phyloP scores from a whole-genome alignment of 257 asterid species.

The Osmanthus fragrans region DNA sequence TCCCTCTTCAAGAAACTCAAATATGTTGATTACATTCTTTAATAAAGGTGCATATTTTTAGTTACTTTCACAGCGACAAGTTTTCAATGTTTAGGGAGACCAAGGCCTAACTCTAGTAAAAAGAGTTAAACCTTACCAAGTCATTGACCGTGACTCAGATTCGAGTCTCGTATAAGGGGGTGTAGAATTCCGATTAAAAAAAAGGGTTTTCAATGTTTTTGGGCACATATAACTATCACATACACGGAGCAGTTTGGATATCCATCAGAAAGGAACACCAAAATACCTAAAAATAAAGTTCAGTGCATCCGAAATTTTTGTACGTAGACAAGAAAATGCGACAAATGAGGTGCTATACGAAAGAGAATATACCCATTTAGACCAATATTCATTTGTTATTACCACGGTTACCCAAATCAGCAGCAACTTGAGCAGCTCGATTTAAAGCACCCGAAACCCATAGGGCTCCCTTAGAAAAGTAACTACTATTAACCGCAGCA shows the following conservation, averaged over 20 bases:
- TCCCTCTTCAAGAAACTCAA: background rate
- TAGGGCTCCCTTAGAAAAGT: conserved; percentile 82
- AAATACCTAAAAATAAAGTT: background rate
- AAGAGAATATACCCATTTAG: background rate
- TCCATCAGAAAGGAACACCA: background rate
- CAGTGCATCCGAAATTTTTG: background rate
- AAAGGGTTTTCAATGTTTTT: too few species aligned
- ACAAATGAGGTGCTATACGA: background rate
- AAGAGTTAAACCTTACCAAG: background rate
- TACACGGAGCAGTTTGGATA: background rate
- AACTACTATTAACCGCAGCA: conserved; percentile 71
- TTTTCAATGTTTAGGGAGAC: background rate
- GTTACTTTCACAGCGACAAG: background rate
- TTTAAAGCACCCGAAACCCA: conserved; percentile 82
- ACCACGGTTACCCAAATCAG: conserved; percentile 67
- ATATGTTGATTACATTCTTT: background rate
- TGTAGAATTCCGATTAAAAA: too few species aligned
- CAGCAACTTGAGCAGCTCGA: conserved; percentile 79
- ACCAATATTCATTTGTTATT: conserved; percentile 31
- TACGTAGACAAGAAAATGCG: background rate
- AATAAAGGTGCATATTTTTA: background rate
- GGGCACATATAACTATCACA: background rate
- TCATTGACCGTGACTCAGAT: background rate
- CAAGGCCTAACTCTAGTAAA: too few species aligned
- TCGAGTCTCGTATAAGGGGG: too few species aligned